A percentile compares a stretch with the other conserved stretches of the same genome.
phyloP scores from a whole-genome alignment of 345 rosid genomes.

The Citrus sp. region DNA sequence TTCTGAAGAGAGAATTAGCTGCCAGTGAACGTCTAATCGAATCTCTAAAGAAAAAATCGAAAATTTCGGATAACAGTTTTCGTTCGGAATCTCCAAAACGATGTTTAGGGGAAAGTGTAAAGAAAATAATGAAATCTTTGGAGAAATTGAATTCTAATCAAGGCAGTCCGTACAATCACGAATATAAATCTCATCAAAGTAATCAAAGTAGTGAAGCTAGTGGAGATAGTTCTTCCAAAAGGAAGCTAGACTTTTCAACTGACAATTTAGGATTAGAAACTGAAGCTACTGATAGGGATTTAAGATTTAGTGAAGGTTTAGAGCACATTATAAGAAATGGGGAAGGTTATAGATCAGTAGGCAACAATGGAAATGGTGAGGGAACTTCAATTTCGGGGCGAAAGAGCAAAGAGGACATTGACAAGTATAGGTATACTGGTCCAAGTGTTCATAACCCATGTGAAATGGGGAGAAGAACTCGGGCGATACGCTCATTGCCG shows the following conservation, averaged over 20 bases:
- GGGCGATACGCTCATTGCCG: slow-evolving; percentile 26
- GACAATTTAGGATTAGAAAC: slow-evolving; percentile 11
- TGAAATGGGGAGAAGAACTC: slow-evolving; percentile 6
- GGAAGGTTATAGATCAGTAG: not conserved
- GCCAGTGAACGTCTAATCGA: slow-evolving; percentile 1
- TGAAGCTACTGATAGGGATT: slow-evolving; percentile 1
- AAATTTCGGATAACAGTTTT: slow-evolving; percentile 11
- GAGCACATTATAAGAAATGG: not conserved
- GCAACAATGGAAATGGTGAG: not conserved
- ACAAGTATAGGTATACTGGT: slow-evolving; percentile 21
- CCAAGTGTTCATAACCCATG: not conserved
- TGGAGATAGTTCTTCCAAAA: slow-evolving; percentile 13
- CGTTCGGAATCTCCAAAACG: slow-evolving; percentile 10
- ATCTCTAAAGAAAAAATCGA: slow-evolving; percentile 13
- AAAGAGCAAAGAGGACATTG: slow-evolving; percentile 22
- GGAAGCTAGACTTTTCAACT: slow-evolving; percentile 20
- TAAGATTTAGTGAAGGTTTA: not conserved
- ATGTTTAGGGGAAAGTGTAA: not conserved
- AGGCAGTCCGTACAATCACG: not conserved
- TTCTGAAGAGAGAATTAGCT: slow-evolving; percentile 13
- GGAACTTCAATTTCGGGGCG: not conserved
- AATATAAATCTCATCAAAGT: slow-evolving; percentile 8
- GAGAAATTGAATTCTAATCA: slow-evolving; percentile 20
- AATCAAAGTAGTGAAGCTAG: slow-evolving; percentile 3
- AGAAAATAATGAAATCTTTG: slow-evolving; percentile 21